Percentiles rank a stretch among this genome's conserved stretches.
Evolutionary conservation across 2,329 filamentous ascomycete species (phyloP).

Genomic region (Aspergillus pseudoviridinutans): DNA sequence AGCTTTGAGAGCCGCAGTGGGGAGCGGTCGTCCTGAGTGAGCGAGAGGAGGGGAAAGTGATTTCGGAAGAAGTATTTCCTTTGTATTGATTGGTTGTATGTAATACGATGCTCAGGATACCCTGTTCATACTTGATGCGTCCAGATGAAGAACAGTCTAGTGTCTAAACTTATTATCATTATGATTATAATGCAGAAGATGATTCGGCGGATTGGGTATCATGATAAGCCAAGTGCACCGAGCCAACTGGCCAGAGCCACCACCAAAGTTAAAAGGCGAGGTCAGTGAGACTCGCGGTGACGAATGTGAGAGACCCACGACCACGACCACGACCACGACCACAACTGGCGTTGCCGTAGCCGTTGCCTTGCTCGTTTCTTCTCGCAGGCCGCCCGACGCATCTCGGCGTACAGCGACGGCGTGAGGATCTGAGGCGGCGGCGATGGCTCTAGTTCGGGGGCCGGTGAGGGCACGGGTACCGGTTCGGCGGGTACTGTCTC

Average conservation of each 20-base stretch:
- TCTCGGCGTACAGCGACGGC: neutral
- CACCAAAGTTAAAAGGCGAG: neutral
- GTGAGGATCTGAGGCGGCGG: conserved; percentile 1
- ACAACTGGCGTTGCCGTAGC: neutral
- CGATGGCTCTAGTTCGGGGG: neutral
- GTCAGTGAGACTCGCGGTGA: neutral
- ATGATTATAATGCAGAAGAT: neutral
- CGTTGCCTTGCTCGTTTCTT: neutral
- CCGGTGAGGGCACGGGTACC: no score
- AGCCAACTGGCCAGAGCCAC: neutral
- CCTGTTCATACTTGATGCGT: conserved; percentile 10
- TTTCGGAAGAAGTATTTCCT: conserved; percentile 11
- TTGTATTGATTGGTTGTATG: conserved; percentile 20
- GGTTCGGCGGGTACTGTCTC: neutral
- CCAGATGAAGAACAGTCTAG: neutral
- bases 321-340: neutral
- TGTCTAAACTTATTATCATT: conserved; percentile 1
- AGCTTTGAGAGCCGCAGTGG: conserved; percentile 6
- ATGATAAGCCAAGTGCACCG: neutral
- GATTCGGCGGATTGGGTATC: conserved; percentile 1
- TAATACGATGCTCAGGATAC: conserved; percentile 27
- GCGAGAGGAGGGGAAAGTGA: neutral
- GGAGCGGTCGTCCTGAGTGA: conserved; percentile 8
- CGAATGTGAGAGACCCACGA: neutral
- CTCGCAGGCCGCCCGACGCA: neutral